These are phyloP conservation scores for Prunus dulcis DNA, from an alignment of 306 rosid genomes.

Conservation along the genomic window DNA sequence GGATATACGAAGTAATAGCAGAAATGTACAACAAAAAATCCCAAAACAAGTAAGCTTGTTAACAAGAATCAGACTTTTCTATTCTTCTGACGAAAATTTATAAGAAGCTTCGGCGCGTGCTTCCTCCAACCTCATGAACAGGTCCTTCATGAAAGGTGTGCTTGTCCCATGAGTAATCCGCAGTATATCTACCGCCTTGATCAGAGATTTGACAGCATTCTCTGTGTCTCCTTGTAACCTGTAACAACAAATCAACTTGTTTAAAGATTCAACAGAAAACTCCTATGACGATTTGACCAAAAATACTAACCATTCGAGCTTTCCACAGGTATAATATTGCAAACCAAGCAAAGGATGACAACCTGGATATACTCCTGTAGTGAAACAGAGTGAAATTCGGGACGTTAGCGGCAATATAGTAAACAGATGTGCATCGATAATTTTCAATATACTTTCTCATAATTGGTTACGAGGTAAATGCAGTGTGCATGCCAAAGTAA, in stretches of 20 bases:
- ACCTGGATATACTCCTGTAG: slow-evolving; percentile 70
- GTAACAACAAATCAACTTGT: background rate
- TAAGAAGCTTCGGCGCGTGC: slow-evolving; percentile 82
- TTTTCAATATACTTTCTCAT: too few species aligned
- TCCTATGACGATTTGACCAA: background rate
- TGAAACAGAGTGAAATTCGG: slow-evolving; percentile 16
- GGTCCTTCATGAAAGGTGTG: slow-evolving; percentile 69
- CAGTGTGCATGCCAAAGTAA: background rate
- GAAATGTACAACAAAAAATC: background rate
- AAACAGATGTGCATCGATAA: too few species aligned
- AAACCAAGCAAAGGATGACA: slow-evolving; percentile 86
- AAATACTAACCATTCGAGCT: slow-evolving; percentile 83
- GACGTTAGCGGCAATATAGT: background rate
- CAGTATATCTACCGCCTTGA: slow-evolving; percentile 66
- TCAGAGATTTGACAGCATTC: slow-evolving; percentile 59
- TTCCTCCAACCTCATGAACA: slow-evolving; percentile 71
- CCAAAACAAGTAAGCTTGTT: background rate
- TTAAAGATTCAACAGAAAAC: background rate
- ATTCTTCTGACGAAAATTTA: slow-evolving; percentile 40
- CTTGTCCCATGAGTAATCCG: slow-evolving; percentile 78
- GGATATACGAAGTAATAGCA: background rate
- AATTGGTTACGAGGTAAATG: background rate
- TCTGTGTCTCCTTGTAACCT: slow-evolving; percentile 70
- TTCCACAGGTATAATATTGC: slow-evolving; percentile 89
- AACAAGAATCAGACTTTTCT: background rate